A percentile compares a stretch with the other conserved stretches of the same genome.
Conservation (phyloP, 2,329 filamentous ascomycete genomes). For the Ophiostoma fasciatum region DNA sequence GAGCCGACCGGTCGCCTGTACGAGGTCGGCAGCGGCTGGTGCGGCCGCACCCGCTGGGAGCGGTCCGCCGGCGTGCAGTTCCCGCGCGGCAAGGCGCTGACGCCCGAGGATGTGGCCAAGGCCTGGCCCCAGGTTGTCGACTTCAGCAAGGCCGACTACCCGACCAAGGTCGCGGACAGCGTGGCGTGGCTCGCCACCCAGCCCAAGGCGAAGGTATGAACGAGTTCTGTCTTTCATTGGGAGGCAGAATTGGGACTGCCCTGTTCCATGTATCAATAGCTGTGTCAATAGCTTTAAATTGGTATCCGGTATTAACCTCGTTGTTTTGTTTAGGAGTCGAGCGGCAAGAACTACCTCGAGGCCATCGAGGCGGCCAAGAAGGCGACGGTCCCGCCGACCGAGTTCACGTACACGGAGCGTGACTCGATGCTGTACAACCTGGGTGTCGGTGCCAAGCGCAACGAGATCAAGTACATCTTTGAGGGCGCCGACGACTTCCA, state of each 20-base stretch:
- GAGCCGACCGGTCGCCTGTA: slow-evolving; percentile 76
- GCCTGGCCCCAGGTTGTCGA: slow-evolving; percentile 66
- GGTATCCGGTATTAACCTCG: slow-evolving; percentile 14
- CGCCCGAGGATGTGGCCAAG: slow-evolving; percentile 68
- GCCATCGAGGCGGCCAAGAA: slow-evolving; percentile 66
- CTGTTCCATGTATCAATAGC: slow-evolving; percentile 7
- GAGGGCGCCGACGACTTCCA: slow-evolving; percentile 90
- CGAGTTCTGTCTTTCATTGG: slow-evolving; percentile 13
- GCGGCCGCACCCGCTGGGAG: slow-evolving; percentile 87
- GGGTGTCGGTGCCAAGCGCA: slow-evolving; percentile 81
- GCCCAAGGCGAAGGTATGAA: slow-evolving; percentile 44
- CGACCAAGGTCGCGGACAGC: slow-evolving; percentile 61
- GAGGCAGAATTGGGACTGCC: too few species aligned
- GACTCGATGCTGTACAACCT: slow-evolving; percentile 94
- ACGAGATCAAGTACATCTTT: slow-evolving; percentile 70
- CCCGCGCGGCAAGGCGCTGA: slow-evolving; percentile 69
- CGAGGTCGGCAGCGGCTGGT: slow-evolving; percentile 92
- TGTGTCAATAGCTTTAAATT: slow-evolving; percentile 5
- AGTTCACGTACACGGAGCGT: slow-evolving; percentile 71
- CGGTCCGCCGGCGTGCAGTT: slow-evolving; percentile 79
- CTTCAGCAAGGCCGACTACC: slow-evolving; percentile 81
- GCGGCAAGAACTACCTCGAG: slow-evolving; percentile 43
- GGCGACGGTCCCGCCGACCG: slow-evolving; percentile 52
- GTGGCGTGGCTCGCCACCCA: slow-evolving; percentile 67
- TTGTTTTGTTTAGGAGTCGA: slow-evolving; percentile 30